A percentile compares a stretch with the other conserved stretches of the same genome.
Evolutionary conservation across 352 stramenopile genomes (phyloP).

Genomic region (Phytophthora pseudosyringae): DNA sequence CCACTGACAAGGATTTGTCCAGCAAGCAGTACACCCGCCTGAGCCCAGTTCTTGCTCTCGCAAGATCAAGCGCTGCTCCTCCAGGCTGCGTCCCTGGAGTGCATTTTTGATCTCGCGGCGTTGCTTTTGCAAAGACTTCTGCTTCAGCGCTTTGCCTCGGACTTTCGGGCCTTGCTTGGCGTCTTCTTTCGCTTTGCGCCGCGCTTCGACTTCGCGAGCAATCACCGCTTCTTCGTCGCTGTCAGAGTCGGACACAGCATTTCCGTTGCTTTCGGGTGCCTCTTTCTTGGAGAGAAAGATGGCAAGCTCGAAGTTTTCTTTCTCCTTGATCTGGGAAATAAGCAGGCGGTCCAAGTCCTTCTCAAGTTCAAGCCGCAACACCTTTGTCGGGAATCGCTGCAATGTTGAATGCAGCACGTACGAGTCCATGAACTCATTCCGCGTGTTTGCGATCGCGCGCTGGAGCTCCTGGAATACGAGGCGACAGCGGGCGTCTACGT

Average conservation of each 20-base stretch:
- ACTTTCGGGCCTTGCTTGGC: constrained; percentile 47
- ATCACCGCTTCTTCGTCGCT: constrained; percentile 79
- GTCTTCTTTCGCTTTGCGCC: constrained; percentile 40
- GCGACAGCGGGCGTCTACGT: constrained; percentile 88
- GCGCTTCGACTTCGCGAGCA: constrained; percentile 50
- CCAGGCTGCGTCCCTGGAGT: constrained; percentile 62
- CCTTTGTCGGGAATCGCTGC: constrained; percentile 91
- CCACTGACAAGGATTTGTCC: constrained; percentile 72
- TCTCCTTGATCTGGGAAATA: constrained; percentile 82
- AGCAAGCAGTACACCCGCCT: constrained; percentile 85
- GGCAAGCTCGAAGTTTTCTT: constrained; percentile 64
- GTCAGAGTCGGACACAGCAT: constrained; percentile 67
- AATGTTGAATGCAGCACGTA: constrained; percentile 87
- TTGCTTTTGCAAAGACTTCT: constrained; percentile 75
- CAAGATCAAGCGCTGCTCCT: constrained; percentile 65
- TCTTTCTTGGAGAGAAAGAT: constrained; percentile 48
- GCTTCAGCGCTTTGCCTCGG: constrained; percentile 58
- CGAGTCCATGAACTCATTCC: constrained; percentile 92
- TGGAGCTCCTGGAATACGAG: constrained; percentile 92
- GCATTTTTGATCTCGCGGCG: constrained; percentile 78
- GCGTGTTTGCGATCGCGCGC: constrained; percentile 80
- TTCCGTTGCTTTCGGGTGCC: background rate
- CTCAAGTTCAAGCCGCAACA: constrained; percentile 90
- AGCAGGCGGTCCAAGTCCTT: constrained; percentile 92
- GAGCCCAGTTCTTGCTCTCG: constrained; percentile 77